A percentile compares a stretch with the other conserved stretches of the same genome.
phyloP scores from a whole-genome alignment of 2,329 filamentous ascomycete genomes.

The Mycogone perniciosa region DNA sequence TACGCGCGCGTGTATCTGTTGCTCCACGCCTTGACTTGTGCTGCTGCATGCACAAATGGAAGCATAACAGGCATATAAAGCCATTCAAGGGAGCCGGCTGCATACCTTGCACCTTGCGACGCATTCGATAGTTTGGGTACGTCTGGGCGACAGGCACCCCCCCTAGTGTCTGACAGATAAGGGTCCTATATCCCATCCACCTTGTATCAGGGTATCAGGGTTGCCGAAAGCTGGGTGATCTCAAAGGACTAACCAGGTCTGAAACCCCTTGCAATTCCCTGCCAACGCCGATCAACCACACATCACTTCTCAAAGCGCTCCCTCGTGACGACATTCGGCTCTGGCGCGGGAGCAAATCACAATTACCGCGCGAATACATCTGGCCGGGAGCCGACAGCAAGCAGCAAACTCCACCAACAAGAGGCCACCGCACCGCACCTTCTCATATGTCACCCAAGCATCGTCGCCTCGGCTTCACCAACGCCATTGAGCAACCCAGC shows the following conservation, averaged over 20 bases:
- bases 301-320: slow-evolving; percentile 3
- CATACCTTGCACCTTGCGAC: too few species aligned
- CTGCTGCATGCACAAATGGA: too few species aligned
- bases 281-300: slow-evolving; percentile 13
- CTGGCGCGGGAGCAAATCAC: slow-evolving; percentile 8
- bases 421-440: slow-evolving; percentile 6
- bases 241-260: slow-evolving; percentile 8
- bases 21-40: too few species aligned
- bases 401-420: slow-evolving; percentile 3
- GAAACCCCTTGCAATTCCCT: slow-evolving; percentile 15
- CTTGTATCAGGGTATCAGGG: not conserved
- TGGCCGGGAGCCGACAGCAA: slow-evolving; percentile 1
- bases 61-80: too few species aligned
- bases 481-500: not conserved
- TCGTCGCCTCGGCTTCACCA: slow-evolving; percentile 5
- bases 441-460: slow-evolving; percentile 8
- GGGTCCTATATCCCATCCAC: slow-evolving; percentile 2
- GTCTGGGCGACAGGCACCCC: too few species aligned
- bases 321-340: slow-evolving; percentile 13
- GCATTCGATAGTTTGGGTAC: too few species aligned
- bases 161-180: not conserved
- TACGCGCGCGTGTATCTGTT: too few species aligned
- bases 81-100: too few species aligned
- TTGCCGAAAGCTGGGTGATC: slow-evolving; percentile 4
- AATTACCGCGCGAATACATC: not conserved